Conservation (phyloP, 805 yeast genomes). For the Candida ulmi region DNA sequence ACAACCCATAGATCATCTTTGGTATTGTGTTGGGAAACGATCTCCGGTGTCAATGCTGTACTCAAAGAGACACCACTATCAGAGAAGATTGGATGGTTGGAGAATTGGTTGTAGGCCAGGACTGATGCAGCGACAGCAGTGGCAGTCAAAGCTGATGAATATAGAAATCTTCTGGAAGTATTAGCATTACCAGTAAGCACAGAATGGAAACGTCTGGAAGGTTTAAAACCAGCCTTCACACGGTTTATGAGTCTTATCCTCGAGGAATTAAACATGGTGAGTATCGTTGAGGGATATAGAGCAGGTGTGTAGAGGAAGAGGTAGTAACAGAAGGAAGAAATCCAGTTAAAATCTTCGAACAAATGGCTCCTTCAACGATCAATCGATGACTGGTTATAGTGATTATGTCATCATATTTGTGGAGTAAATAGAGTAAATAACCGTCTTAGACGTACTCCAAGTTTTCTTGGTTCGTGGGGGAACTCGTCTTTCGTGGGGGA, state of each 20-base stretch:
- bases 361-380: too few species aligned
- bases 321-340: too few species aligned
- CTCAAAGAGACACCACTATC: background rate
- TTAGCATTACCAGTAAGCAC: background rate
- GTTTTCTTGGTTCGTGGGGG: too few species aligned
- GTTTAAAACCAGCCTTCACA: background rate
- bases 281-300: background rate
- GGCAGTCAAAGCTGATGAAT: background rate
- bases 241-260: background rate
- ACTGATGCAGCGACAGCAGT: background rate
- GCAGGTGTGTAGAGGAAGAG: too few species aligned
- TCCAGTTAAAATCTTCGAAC: too few species aligned
- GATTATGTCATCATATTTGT: background rate
- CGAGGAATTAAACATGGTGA: background rate
- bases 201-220: too few species aligned
- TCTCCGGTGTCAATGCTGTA: constrained; percentile 20
- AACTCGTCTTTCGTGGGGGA: too few species aligned
- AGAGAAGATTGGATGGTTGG: background rate
- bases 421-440: background rate
- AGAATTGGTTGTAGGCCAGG: background rate
- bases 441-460: too few species aligned
- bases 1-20: constrained; percentile 77
- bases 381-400: too few species aligned
- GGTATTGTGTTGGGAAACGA: constrained; percentile 25
- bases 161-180: background rate